Conservation (phyloP, 768 basidiomycete genomes). For the Boletus insuetus region DNA sequence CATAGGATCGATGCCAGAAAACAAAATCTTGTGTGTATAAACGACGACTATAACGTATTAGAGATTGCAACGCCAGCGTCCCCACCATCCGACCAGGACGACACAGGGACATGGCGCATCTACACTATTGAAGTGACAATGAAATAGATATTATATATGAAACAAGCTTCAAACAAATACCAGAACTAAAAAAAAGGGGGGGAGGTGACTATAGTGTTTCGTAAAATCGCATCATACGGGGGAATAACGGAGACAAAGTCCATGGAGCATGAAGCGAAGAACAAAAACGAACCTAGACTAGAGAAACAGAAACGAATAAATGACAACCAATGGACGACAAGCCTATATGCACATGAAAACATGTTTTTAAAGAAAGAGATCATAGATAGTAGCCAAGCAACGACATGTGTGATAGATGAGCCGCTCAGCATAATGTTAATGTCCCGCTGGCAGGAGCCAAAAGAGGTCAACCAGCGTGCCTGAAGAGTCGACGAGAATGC, state of each 20-base stretch:
- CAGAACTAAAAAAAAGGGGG: constrained; percentile 7
- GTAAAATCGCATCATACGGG: constrained; percentile 17
- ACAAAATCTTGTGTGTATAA: constrained; percentile 20
- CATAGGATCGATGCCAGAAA: background rate
- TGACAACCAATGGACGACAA: constrained; percentile 23
- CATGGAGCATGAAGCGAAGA: constrained; percentile 5
- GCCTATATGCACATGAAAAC: constrained; percentile 29
- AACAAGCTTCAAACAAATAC: constrained; percentile 21
- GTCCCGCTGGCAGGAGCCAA: constrained; percentile 22
- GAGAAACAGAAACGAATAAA: constrained; percentile 24
- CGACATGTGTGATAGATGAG: constrained; percentile 19
- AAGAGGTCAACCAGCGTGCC: constrained; percentile 10
- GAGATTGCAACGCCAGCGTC: constrained; percentile 20
- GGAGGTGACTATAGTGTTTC: constrained; percentile 15
- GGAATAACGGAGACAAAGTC: constrained; percentile 1
- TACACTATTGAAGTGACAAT: constrained; percentile 25
- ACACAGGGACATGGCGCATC: constrained; percentile 13
- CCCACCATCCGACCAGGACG: background rate
- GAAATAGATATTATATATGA: constrained; percentile 34
- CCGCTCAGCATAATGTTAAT: constrained; percentile 26
- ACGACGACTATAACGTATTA: constrained; percentile 37
- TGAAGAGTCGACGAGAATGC: constrained; percentile 10
- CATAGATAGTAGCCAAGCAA: constrained; percentile 32
- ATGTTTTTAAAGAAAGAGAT: constrained; percentile 14
- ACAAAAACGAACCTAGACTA: constrained; percentile 9